Conservation (phyloP, 208 protist genomes). For the Trypanosoma conorhini region DNA sequence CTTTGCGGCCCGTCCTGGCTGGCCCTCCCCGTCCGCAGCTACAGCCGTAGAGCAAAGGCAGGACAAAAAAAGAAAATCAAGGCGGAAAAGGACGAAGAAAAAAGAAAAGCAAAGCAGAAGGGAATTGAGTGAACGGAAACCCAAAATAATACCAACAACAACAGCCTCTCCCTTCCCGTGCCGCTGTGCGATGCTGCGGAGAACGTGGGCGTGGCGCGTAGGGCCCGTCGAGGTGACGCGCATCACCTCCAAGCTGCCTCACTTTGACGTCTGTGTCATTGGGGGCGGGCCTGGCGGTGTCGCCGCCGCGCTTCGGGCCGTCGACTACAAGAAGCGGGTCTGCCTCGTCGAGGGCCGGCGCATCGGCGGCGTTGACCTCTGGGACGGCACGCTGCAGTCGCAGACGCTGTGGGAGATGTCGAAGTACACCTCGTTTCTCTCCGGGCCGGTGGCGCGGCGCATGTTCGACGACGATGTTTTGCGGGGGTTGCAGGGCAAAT, state of each 20-base stretch:
- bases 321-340: constrained; percentile 54
- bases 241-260: constrained; percentile 43
- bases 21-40: too few relatives aligned
- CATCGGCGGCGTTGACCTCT: constrained; percentile 64
- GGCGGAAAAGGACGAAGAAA: background rate
- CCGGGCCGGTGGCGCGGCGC: constrained; percentile 29
- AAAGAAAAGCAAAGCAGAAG: background rate
- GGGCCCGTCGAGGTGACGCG: constrained; percentile 49
- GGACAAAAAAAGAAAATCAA: too few relatives aligned
- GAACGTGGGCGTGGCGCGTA: constrained; percentile 6
- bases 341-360: constrained; percentile 59
- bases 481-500: constrained; percentile 14
- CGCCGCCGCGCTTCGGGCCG: constrained; percentile 54
- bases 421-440: constrained; percentile 42
- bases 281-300: constrained; percentile 66
- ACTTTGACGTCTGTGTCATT: constrained; percentile 75
- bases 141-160: too few relatives aligned
- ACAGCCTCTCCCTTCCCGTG: background rate
- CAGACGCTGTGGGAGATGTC: constrained; percentile 74
- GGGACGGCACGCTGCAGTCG: constrained; percentile 71
- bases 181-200: constrained; percentile 29
- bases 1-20: background rate
- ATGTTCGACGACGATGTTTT: constrained; percentile 37
- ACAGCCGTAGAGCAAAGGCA: too few relatives aligned
- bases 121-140: too few relatives aligned